These are phyloP conservation scores for Komagataella pastoris DNA, from an alignment of 805 yeast genomes.

Conservation along the genomic window DNA sequence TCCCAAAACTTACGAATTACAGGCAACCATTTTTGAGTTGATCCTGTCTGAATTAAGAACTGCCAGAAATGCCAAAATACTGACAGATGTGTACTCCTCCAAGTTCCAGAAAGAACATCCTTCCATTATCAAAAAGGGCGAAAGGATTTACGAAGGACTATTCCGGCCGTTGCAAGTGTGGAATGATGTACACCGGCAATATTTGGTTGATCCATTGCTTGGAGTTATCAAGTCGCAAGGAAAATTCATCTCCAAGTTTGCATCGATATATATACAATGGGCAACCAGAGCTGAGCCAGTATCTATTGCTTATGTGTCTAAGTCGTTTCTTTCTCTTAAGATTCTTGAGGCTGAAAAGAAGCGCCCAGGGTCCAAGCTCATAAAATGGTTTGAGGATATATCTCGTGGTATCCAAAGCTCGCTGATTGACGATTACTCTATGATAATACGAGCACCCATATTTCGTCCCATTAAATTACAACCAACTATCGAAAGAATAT, in stretches of 20 bases:
- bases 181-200: constrained; percentile 37
- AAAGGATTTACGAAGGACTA: constrained; percentile 46
- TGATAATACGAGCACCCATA: neutral
- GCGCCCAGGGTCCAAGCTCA: neutral
- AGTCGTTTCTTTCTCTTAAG: constrained; percentile 47
- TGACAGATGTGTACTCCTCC: constrained; percentile 43
- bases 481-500: neutral
- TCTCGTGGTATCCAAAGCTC: neutral
- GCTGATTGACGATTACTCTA: neutral
- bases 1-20: constrained; percentile 21
- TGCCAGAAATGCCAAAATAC: constrained; percentile 51
- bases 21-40: constrained; percentile 65
- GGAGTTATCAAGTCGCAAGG: constrained; percentile 48
- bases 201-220: constrained; percentile 44
- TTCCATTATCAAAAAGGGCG: constrained; percentile 31
- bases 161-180: constrained; percentile 43
- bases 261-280: constrained; percentile 56
- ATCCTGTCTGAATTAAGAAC: constrained; percentile 60
- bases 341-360: constrained; percentile 20
- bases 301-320: constrained; percentile 45
- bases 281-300: constrained; percentile 37
- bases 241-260: constrained; percentile 43
- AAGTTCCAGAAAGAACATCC: constrained; percentile 24
- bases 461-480: neutral
- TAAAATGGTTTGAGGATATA: neutral